phyloP scores from a whole-genome alignment of 2,329 filamentous ascomycete species.

The Fusarium hainanense region DNA sequence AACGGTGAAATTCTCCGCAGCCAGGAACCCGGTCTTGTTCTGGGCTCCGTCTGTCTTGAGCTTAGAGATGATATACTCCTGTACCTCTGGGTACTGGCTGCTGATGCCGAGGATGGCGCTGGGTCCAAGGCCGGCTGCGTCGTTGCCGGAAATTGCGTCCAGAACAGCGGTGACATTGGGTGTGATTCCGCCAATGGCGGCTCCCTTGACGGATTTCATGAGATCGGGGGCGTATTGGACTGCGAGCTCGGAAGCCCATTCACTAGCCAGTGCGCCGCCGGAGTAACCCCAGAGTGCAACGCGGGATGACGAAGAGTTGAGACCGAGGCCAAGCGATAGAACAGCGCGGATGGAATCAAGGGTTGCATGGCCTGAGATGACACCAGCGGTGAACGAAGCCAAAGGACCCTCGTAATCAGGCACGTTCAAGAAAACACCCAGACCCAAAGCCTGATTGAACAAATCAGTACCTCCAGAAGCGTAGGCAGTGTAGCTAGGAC shows the following conservation, averaged over 20 bases:
- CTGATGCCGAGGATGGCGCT: slow-evolving; percentile 38
- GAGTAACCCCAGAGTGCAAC: slow-evolving; percentile 67
- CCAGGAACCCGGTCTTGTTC: slow-evolving; percentile 41
- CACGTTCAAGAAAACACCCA: slow-evolving; percentile 51
- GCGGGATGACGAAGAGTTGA: slow-evolving; percentile 35
- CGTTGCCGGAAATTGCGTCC: slow-evolving; percentile 46
- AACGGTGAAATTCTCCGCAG: slow-evolving; percentile 16
- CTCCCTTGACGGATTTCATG: slow-evolving; percentile 54
- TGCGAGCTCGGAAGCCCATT: slow-evolving; percentile 64
- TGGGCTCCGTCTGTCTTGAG: slow-evolving; percentile 30
- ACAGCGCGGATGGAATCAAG: slow-evolving; percentile 60
- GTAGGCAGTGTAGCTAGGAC: slow-evolving; percentile 38
- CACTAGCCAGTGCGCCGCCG: slow-evolving; percentile 63
- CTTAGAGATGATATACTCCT: slow-evolving; percentile 30
- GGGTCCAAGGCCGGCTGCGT: slow-evolving; percentile 33
- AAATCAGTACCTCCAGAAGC: not conserved
- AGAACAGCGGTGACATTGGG: slow-evolving; percentile 55
- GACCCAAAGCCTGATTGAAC: slow-evolving; percentile 17
- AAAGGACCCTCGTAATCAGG: slow-evolving; percentile 60
- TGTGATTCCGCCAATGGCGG: slow-evolving; percentile 61
- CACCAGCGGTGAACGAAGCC: slow-evolving; percentile 57
- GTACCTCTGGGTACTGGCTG: slow-evolving; percentile 37
- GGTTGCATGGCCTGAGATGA: slow-evolving; percentile 57
- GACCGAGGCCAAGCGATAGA: slow-evolving; percentile 49
- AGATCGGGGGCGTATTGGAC: slow-evolving; percentile 65